Conservation (phyloP, 2,329 filamentous ascomycete genomes). For the Zymoseptoria crescenta region DNA sequence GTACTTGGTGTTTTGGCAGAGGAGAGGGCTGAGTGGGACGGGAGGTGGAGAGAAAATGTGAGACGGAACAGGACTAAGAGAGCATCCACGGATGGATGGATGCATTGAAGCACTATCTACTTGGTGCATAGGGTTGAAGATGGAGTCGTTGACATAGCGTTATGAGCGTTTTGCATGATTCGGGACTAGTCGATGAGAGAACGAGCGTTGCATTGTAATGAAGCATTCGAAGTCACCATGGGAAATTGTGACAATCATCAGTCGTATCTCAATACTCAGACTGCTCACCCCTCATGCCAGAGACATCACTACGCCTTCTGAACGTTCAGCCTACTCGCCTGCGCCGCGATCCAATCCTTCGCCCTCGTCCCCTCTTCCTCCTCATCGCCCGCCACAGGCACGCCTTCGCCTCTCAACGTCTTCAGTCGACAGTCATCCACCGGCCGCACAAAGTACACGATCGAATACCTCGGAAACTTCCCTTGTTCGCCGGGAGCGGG, state of each 20-base stretch:
- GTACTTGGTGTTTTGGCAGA: conserved; percentile 55
- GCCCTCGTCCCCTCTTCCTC: conserved; percentile 31
- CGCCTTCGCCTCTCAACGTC: conserved; percentile 28
- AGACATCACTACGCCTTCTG: background rate
- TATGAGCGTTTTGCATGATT: background rate
- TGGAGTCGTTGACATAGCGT: background rate
- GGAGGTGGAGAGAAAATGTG: background rate
- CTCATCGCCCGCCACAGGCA: conserved; percentile 24
- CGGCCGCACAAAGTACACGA: conserved; percentile 50
- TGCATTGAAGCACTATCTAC: background rate
- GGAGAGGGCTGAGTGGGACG: conserved; percentile 5
- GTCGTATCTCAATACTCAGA: background rate
- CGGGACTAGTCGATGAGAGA: background rate
- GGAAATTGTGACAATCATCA: background rate
- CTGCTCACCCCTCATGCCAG: background rate
- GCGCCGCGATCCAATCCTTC: conserved; percentile 37
- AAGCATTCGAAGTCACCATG: background rate
- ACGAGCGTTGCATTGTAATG: background rate
- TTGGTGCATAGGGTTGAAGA: background rate
- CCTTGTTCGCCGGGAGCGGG: conserved; percentile 44
- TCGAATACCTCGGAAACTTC: conserved; percentile 40
- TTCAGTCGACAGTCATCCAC: conserved; percentile 41
- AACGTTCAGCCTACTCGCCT: conserved; percentile 30
- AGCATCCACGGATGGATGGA: background rate
- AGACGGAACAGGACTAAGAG: background rate